Evolutionary conservation across 495 filamentous ascomycete species (phyloP), one percentile per base, ranked within the genome.

Genomic region (Neurospora tetraspora): DNA sequence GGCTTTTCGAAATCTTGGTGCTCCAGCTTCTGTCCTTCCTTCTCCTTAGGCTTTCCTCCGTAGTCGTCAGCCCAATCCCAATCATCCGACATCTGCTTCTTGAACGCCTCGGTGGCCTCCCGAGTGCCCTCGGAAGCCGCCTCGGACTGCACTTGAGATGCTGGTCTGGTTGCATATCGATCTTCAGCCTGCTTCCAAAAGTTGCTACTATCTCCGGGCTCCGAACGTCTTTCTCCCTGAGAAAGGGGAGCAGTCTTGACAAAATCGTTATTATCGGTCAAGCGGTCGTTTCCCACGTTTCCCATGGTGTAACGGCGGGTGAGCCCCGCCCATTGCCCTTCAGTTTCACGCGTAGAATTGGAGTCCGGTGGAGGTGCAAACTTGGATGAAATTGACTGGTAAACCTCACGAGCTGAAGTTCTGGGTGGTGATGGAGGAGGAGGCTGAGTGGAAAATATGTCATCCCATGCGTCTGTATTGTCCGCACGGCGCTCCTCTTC

Each of bases 61-160:
- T 27, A 31, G 34, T 73, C 18, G 31, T 75, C 71, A 8, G 73
- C 68, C 75, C 73, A 76, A 20, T 43, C 73, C 75, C 75, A 76
- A 5, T 27, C 53, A 61, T 61, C 53, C 14, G 53, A 61, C 53
- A 61, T 61, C 12, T 61, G 53, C 53, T 61, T 61, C 53, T 61
- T 61, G 53, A 61, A 61, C 53, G 53, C 53, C 23, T 61, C 53
- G 23, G 53, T 61, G 23, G 53, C 53, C 23, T 61, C 23, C 23
- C 12, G 53, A 61, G 20, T 31, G 20, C 53, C 3, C 53, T 61
- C 53, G 23, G 53, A 61, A 61, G 53, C 20, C 27, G 12, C 53
- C 23, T 23, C 53, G 23, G 53, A 16, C 20, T 61, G 53, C 6
- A 5, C 45, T 23, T 23, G 45, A 23, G 45, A 1, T 23, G 45